Evolutionary conservation across 2,329 filamentous ascomycete species (phyloP), one percentile per base, ranked within the genome.

Genomic region (Ophiostoma populinum): DNA sequence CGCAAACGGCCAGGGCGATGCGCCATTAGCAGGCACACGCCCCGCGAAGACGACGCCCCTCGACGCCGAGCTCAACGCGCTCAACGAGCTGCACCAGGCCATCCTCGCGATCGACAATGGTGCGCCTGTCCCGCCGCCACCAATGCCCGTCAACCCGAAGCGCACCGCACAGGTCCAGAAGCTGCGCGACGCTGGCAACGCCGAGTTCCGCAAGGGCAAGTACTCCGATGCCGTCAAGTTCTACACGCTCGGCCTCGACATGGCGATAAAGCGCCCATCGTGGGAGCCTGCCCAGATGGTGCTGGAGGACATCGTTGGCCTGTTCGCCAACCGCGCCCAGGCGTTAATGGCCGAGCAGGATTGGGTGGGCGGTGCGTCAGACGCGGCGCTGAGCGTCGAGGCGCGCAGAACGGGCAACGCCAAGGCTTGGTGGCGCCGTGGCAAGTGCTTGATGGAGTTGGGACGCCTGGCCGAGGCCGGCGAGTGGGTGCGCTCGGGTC

Each of bases 401-500:
- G 75, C 82, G 42, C 86, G 87, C 65, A 70, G 75, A 45, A 68
- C 77, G 27, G 85, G 79, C 25, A 95, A 98, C 55, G 75, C 81
- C 1, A 95, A 95, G 70, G 86, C 76, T 0, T 95, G 87, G 83
- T 94, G 83, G 77, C 66, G 90, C 42, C 65, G 81, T 42, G 90
- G 81, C 8, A 75, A 74, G 59, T 92, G 83, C 51, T 56, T 95
- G 51, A 58, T 78, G 45, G 90, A 98, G 70, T 95, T 95, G 90
- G 79, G 80, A 1, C 58, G 87, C 41, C 58, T 81, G 49, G 74
- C 80, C 37, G 87, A 95, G 69, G 85, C 86, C 1, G 64, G 64
- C 47, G 73, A 76, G 43, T 92, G 85, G 73, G 67, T 93, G 26
- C 67, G 66, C 44, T 67, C 71, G 50, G 85, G 73, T 0, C 55